Conservation (phyloP, 768 basidiomycete species). For the Amanita brunnescens region DNA sequence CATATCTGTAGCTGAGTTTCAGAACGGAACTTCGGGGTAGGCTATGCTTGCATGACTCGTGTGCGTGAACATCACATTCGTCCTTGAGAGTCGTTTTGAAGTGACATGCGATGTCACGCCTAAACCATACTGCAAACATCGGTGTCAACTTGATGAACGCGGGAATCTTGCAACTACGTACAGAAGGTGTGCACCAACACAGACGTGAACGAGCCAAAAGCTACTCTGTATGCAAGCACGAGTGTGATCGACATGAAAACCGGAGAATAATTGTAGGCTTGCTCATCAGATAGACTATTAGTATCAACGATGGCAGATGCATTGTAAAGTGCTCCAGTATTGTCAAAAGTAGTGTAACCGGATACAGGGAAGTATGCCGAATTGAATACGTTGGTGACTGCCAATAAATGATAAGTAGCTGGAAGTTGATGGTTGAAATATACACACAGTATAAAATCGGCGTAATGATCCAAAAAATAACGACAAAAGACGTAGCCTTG, state of each 20-base stretch:
- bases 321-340: slow-evolving; percentile 64
- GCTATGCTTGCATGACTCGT: slow-evolving; percentile 72
- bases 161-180: slow-evolving; percentile 31
- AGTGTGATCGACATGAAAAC: slow-evolving; percentile 63
- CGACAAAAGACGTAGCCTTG: slow-evolving; percentile 50
- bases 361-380: slow-evolving; percentile 71
- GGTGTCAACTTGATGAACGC: neutral
- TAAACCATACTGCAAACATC: slow-evolving; percentile 63
- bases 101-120: slow-evolving; percentile 66
- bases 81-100: slow-evolving; percentile 60
- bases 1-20: slow-evolving; percentile 77
- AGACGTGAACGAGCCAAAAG: slow-evolving; percentile 68
- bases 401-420: neutral
- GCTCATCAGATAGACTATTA: slow-evolving; percentile 53
- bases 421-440: neutral
- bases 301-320: slow-evolving; percentile 45
- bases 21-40: slow-evolving; percentile 68
- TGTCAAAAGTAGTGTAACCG: slow-evolving; percentile 55
- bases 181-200: slow-evolving; percentile 72
- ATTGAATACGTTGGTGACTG: slow-evolving; percentile 67
- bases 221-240: slow-evolving; percentile 60
- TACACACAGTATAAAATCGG: slow-evolving; percentile 68
- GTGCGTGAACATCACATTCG: slow-evolving; percentile 80
- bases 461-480: slow-evolving; percentile 67
- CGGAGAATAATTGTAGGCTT: slow-evolving; percentile 76